Evolutionary conservation across 23 red algal genomes (phyloP).

Genomic region (Gracilaria vermiculophylla): DNA sequence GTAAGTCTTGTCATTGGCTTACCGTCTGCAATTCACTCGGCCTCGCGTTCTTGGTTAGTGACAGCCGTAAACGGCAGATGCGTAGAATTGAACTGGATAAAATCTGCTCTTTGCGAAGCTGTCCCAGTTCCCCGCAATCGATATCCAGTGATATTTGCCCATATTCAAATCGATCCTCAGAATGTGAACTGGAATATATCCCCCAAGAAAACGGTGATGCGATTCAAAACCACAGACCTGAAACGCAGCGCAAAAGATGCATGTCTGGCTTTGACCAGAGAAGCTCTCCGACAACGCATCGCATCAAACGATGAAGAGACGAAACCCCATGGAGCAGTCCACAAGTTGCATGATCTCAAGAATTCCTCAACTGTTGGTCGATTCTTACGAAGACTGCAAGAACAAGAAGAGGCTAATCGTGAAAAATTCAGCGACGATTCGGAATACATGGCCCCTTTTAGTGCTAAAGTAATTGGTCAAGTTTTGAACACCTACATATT

Average conservation of each 20-base stretch:
- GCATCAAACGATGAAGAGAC: background rate
- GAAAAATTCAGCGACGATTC: background rate
- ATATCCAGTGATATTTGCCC: slow-evolving; percentile 56
- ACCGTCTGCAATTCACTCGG: slow-evolving; percentile 24
- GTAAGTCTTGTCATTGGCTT: slow-evolving; percentile 11
- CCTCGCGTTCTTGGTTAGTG: slow-evolving; percentile 20
- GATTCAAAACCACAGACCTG: slow-evolving; percentile 14
- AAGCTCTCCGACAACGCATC: background rate
- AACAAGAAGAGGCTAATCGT: background rate
- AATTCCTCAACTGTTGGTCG: background rate
- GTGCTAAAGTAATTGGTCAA: slow-evolving; percentile 48
- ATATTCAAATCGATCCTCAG: background rate
- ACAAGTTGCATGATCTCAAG: background rate
- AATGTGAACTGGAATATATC: slow-evolving; percentile 78
- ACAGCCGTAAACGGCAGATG: slow-evolving; percentile 64
- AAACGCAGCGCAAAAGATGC: background rate
- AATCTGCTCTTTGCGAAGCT: background rate
- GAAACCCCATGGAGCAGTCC: background rate
- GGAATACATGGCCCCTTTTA: background rate
- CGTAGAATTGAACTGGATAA: slow-evolving; percentile 22
- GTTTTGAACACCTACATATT: slow-evolving; percentile 71
- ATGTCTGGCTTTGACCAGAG: background rate
- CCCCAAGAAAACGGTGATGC: slow-evolving; percentile 60
- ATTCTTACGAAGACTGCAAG: background rate
- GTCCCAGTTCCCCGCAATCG: slow-evolving; percentile 25